Base-by-base conservation (phyloP, 2,329 filamentous ascomycete genomes). In the Pseudogymnoascus sp. region DNA sequence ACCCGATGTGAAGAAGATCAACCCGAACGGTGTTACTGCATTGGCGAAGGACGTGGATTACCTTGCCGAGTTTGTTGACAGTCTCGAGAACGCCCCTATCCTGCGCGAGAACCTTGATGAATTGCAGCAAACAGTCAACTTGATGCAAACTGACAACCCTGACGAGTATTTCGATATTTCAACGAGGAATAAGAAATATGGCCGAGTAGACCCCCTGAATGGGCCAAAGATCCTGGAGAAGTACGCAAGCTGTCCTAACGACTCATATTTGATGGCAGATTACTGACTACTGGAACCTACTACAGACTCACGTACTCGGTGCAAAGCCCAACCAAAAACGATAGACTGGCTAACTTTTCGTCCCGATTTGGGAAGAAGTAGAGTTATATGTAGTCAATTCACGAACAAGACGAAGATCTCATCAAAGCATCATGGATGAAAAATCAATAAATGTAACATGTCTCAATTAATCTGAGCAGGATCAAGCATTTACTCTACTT, bases 101-200 rank as follows among this genome's bases (percentile, higher is more conserved):
- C 78, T 99, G 18, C 83, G 88, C 64, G 89, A 94, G 70, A 94
- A 95, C 66, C 78, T 99, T 38, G 92, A 97, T 68, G 94, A 97
- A 75, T 79, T 99, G 36, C 87, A 93, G 68, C 94, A 99, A 77
- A 97, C 94, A 1, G 88, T 96, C 53, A 85, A 89, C 63, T 80
- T 99, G 25, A 89, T 99, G 82, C 86, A 90, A 70, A 84, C 83
- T 1, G 91, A 96, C 39, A 96, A 96, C 68, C 85, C 90, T n/a
- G 92, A 97, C 66, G 93, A 97, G 73, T 99, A 96, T 74, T 99
- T 94, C 72, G 94, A 99, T 71, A 88, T 94, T 58, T 89, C 88
- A 4, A 89, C 88, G 12, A 80, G 91, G 59, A 96, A 97, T 75
- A 92, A 89, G 76, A 95, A 96, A 72, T 99, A 96, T 71, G 89